Evolutionary conservation across 2,329 filamentous ascomycete species (phyloP), one percentile per base, ranked within the genome.

Genomic region (Epichloe brachyelytri): DNA sequence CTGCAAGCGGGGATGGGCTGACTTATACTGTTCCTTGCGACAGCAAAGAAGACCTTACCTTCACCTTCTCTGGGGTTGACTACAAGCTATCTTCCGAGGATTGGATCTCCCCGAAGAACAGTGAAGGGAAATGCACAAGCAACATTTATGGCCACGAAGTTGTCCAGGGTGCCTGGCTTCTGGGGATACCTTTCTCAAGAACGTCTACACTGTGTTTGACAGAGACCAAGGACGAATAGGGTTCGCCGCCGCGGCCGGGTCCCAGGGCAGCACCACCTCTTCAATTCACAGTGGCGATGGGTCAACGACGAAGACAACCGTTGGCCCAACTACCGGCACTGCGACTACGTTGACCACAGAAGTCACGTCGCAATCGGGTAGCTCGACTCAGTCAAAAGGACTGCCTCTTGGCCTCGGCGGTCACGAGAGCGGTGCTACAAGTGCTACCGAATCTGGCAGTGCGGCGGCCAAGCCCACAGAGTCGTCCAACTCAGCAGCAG

Each of bases 121-220:
- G 59, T 47, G 61, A 68, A n/a, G 74, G 72, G 30, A 64, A 65
- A 30, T 85, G 81, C 61, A 75, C 79, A 17, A 90, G 86, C 63
- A 89, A 86, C 59, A 78, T 95, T 37, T 83, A 88, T 49, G 86
- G 85, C 2, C 75, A 80, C 26, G 77, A 84, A 62, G 79, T 86
- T 14, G 82, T 88, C 45, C 68, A 73, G 1, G 73, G 71, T 58
- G 59, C 81, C 30, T 95, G 88, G 88, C 73, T 95, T n/a, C 67
- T 95, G 1, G 89, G 2, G 88, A 89, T 57, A 79, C 85, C 1
- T 95, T 95, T 59, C 68, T 95, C 54, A 95, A 94, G 71, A 95
- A 94, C 58, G 88, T 95, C 15, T 95, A 95, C 63, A 74, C 80
- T 1, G 83, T 93, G 22, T 95, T 94, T 63, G 89, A 95, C 64